Evolutionary conservation across 768 basidiomycete species (phyloP).

Genomic region (Naganishia onofrii): DNA sequence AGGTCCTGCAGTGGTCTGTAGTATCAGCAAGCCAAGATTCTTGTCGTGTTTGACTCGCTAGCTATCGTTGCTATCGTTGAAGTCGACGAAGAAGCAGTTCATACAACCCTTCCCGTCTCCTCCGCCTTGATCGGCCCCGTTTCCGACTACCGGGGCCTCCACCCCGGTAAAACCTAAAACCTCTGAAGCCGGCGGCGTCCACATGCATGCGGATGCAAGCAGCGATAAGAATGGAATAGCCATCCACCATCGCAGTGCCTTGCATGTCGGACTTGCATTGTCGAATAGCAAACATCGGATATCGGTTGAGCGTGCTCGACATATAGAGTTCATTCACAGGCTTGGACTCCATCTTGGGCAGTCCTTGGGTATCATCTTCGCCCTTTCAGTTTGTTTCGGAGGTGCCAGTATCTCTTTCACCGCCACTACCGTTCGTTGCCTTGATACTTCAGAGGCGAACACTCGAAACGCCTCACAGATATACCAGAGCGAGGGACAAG

Average conservation of each 20-base stretch:
- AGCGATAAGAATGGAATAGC: background rate
- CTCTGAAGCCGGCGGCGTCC: background rate
- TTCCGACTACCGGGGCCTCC: background rate
- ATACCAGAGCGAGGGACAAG: background rate
- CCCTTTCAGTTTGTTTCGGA: background rate
- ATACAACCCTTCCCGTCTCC: too few relatives aligned
- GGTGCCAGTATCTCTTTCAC: background rate
- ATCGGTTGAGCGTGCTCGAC: background rate
- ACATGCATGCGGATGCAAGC: background rate
- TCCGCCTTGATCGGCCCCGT: too few relatives aligned
- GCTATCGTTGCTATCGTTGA: too few relatives aligned
- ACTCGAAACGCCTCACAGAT: background rate
- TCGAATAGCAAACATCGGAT: conserved; percentile 6
- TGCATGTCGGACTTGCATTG: background rate
- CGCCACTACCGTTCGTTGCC: too few relatives aligned
- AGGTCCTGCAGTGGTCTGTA: too few relatives aligned
- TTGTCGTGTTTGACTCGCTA: too few relatives aligned
- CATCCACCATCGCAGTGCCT: background rate
- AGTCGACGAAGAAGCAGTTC: too few relatives aligned
- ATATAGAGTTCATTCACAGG: background rate
- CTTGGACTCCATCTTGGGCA: background rate
- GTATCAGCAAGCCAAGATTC: too few relatives aligned
- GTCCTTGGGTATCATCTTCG: background rate
- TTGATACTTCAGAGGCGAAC: background rate
- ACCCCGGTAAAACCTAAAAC: background rate